Percentiles rank a stretch among this genome's conserved stretches.
These are phyloP conservation scores for Clonostachys chloroleuca DNA, from an alignment of 2,329 filamentous ascomycete genomes.

Conservation along the genomic window DNA sequence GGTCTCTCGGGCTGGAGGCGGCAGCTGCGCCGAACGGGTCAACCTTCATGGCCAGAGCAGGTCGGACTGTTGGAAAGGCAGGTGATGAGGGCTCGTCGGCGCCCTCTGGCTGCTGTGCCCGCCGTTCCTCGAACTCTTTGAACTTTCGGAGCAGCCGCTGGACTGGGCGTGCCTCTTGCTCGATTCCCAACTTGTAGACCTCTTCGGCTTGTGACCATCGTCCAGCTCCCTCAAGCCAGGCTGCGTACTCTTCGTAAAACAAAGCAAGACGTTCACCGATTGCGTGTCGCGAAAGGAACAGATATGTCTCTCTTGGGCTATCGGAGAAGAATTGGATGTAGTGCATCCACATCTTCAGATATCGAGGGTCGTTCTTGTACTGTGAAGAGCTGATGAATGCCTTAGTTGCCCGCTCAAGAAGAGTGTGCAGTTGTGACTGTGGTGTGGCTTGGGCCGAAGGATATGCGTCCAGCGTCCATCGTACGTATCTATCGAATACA, in stretches of 20 bases:
- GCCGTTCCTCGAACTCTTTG: constrained; percentile 81
- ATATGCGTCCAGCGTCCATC: constrained; percentile 94
- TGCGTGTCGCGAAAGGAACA: constrained; percentile 82
- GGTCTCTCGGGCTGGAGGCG: constrained; percentile 49
- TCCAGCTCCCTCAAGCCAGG: constrained; percentile 80
- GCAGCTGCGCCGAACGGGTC: constrained; percentile 70
- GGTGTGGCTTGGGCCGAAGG: constrained; percentile 89
- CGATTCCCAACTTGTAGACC: constrained; percentile 85
- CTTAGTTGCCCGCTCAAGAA: constrained; percentile 91
- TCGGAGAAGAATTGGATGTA: constrained; percentile 94
- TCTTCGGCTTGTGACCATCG: constrained; percentile 91
- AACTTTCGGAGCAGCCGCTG: constrained; percentile 85
- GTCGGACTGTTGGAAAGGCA: constrained; percentile 76
- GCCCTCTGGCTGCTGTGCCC: constrained; percentile 59
- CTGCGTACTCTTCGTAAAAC: constrained; percentile 96
- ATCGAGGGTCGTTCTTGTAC: constrained; percentile 93
- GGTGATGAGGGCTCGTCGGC: constrained; percentile 74
- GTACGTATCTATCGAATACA: constrained; percentile 92
- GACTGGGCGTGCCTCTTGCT: constrained; percentile 78
- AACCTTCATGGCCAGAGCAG: constrained; percentile 78
- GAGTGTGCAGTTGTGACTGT: constrained; percentile 80
- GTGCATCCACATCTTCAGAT: constrained; percentile 88
- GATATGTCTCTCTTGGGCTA: constrained; percentile 85
- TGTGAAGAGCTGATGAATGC: constrained; percentile 78
- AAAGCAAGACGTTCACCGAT: constrained; percentile 85